Percentiles rank a stretch among this genome's conserved stretches.
Evolutionary conservation across 2,329 filamentous ascomycete genomes (phyloP).

Genomic region (Mollisiaceae sp.): DNA sequence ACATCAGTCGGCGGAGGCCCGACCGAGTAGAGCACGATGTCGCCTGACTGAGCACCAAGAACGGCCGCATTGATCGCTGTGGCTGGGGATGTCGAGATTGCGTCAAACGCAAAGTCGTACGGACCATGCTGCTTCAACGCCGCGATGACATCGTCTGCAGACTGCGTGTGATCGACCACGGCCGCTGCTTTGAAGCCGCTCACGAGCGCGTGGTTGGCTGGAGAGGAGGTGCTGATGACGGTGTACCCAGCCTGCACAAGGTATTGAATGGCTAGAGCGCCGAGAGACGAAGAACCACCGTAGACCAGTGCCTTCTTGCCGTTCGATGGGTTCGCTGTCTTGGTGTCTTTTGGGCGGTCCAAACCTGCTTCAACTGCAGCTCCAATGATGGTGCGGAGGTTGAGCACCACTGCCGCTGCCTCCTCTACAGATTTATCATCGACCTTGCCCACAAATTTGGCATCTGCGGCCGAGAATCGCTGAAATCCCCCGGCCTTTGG

Average conservation of each 20-base stretch:
- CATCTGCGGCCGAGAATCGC: conserved; percentile 13
- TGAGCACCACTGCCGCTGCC: conserved; percentile 8
- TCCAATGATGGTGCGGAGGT: conserved; percentile 8
- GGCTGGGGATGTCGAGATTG: conserved; percentile 7
- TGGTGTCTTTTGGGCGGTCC: conserved; percentile 12
- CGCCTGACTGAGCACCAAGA: conserved; percentile 10
- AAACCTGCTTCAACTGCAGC: conserved; percentile 12
- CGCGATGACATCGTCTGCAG: conserved; percentile 5
- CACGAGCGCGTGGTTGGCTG: conserved; percentile 13
- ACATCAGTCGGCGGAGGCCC: conserved; percentile 10
- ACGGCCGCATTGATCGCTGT: conserved; percentile 13
- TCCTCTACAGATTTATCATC: conserved; percentile 10
- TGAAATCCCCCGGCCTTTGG: conserved; percentile 10
- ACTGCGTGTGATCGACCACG: conserved; percentile 10
- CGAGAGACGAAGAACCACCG: conserved; percentile 8
- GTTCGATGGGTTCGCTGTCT: conserved; percentile 11
- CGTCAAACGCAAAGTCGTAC: conserved; percentile 13
- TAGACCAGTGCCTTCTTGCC: conserved; percentile 13
- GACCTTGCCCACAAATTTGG: conserved; percentile 12
- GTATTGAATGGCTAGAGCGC: conserved; percentile 13
- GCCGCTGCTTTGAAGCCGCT: conserved; percentile 10
- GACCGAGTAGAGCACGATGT: conserved; percentile 12
- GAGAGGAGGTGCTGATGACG: conserved; percentile 13
- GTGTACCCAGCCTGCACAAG: conserved; percentile 12
- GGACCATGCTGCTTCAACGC: conserved; percentile 12